A percentile compares a stretch with the other conserved stretches of the same genome.
Conservation (phyloP, 1,139 yeast species). For the Lizanozyma gosingica region DNA sequence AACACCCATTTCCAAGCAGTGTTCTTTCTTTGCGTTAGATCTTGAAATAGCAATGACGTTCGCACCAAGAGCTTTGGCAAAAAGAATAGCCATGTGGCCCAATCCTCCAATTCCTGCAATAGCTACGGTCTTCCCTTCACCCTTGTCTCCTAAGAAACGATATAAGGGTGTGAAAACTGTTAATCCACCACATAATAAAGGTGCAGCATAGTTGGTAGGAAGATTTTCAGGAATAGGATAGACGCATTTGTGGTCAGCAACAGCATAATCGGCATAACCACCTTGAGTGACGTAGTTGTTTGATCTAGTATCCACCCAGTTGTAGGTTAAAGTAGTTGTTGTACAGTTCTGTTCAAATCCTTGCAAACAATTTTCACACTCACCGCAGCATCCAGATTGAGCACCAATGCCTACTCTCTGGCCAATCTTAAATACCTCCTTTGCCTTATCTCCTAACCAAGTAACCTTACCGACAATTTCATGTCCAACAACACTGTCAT, state of each 20-base stretch:
- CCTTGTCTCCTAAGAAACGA: conserved; percentile 18
- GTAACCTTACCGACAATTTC: conserved; percentile 34
- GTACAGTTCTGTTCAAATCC: conserved; percentile 21
- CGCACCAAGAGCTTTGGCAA: conserved; percentile 28
- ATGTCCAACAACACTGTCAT: conserved; percentile 43
- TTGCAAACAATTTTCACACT: conserved; percentile 16
- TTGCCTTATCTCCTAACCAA: conserved; percentile 18
- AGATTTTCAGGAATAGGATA: conserved; percentile 22
- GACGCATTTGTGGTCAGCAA: conserved; percentile 20
- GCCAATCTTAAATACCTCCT: conserved; percentile 17
- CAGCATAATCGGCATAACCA: conserved; percentile 24
- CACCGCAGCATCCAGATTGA: conserved; percentile 18
- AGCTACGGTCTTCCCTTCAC: conserved; percentile 23
- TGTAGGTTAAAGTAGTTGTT: conserved; percentile 19
- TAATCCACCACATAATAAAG: conserved; percentile 29
- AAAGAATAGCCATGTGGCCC: conserved; percentile 31
- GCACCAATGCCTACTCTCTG: conserved; percentile 30
- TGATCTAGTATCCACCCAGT: conserved; percentile 13
- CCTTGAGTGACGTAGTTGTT: conserved; percentile 21
- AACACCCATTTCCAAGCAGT: conserved; percentile 26
- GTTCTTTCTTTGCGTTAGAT: conserved; percentile 19
- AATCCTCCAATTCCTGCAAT: conserved; percentile 33
- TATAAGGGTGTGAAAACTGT: conserved; percentile 28
- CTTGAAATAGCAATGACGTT: conserved; percentile 29
- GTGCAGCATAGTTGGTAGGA: conserved; percentile 20